Base-by-base conservation (phyloP, 108 stramenopile species). In the Stephanodiscus minutulus region DNA sequence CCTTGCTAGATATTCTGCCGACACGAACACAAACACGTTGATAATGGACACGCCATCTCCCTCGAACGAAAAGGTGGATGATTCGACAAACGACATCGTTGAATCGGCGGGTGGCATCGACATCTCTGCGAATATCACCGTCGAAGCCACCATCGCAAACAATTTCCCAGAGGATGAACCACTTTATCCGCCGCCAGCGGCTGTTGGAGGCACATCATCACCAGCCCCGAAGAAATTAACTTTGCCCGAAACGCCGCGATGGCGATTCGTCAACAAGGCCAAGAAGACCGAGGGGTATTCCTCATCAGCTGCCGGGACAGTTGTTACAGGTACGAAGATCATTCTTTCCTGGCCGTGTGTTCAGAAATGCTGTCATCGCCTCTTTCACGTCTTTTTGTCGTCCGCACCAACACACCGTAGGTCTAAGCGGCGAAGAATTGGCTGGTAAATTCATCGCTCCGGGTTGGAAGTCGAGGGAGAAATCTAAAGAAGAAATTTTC, bases 251-350 rank as follows among this genome's bases (percentile, higher is more conserved):
- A 35, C 41, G 5, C 64, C 64, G 7, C 47, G 47, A 18, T 64
- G 64, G 64, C 15, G 64, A 18, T 64, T 64, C 33, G 49, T 64
- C 24, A 29, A 13, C 29, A n/a, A 31, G 33, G 64, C 64, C 36
- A 64, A 64, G 29, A 64, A 64, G 64, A 64, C 64, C n/a, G 48
- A 64, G 22, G 64, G 64, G 7, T 64, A 64, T 13, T 64, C 64
- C 0, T 64, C 64, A 5, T 10, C 11, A 5, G 41, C 44, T 5
- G 64, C 64, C 18, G 64, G 64, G 17, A 46, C 18, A n/a, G 3
- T 21, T 20, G 47, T 64, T 2, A 17, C 1, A 21, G 64, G 64
- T 44, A 10, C 7, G 64, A 1, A 13, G 43, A 15, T 44, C 3
- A 13, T 44, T 3, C 43, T 44, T 44, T 44, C 15, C 15, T 3